Percentiles rank a stretch among this genome's conserved stretches.
These are phyloP conservation scores for Cinchona pubescens DNA, from an alignment of 257 asterid genomes.

Conservation along the genomic window DNA sequence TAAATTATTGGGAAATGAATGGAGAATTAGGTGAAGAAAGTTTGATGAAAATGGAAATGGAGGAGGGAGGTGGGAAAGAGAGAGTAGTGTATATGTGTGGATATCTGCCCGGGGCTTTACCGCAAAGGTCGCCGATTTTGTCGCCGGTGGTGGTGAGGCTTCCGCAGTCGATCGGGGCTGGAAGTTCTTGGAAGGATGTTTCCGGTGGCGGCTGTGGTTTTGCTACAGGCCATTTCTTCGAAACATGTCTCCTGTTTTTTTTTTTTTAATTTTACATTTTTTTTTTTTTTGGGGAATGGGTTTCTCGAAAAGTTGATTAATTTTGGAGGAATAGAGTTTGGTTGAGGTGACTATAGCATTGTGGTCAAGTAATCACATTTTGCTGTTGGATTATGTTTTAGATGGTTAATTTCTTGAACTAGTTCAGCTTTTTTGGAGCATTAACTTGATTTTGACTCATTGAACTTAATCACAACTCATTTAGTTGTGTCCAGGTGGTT, in stretches of 20 bases:
- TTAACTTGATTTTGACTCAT: background rate
- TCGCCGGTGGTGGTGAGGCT: constrained; percentile 66
- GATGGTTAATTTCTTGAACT: background rate
- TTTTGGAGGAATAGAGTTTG: background rate
- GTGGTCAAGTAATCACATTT: background rate
- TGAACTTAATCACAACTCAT: too few species aligned
- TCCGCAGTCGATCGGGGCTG: constrained; percentile 39
- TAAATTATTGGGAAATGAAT: constrained; percentile 36
- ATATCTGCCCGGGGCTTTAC: constrained; percentile 91
- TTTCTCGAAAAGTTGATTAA: background rate
- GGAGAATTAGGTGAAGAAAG: constrained; percentile 58
- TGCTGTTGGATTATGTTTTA: constrained; percentile 2
- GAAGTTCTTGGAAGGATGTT: constrained; percentile 73
- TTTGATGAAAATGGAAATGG: constrained; percentile 41
- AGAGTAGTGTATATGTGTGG: constrained; percentile 83
- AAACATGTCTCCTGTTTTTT: background rate
- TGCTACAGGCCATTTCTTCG: constrained; percentile 76
- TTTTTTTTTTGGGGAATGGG: background rate
- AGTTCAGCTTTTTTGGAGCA: background rate
- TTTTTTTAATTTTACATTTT: background rate
- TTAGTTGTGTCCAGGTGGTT: too few species aligned
- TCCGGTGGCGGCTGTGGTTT: constrained; percentile 99
- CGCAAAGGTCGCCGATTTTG: constrained; percentile 80
- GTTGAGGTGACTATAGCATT: constrained; percentile 13
- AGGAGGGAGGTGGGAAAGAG: constrained; percentile 30